These are phyloP conservation scores for Beauveria australis DNA, from an alignment of 2,329 filamentous ascomycete genomes.

Conservation along the genomic window DNA sequence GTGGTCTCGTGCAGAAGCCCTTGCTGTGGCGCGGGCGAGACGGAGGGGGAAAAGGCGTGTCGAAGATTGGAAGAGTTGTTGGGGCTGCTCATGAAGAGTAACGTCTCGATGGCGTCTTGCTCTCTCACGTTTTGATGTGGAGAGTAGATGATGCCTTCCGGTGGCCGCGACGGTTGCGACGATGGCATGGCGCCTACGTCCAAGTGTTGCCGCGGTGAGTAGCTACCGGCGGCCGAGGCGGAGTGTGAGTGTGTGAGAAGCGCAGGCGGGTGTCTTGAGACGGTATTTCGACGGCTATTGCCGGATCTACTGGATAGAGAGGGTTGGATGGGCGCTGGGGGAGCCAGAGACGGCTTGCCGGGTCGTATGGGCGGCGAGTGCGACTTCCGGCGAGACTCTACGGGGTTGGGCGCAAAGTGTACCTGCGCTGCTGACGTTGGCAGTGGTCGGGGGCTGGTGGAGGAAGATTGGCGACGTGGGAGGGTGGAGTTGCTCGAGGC, in stretches of 20 bases:
- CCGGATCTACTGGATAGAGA: conserved; percentile 33
- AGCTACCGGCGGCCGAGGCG: conserved; percentile 31
- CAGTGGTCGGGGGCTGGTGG: conserved; percentile 42
- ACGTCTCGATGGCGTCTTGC: conserved; percentile 71
- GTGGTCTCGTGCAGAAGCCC: conserved; percentile 13
- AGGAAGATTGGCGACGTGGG: conserved; percentile 42
- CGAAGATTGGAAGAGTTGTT: conserved; percentile 60
- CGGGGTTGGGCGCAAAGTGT: conserved; percentile 15
- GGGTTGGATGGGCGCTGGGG: conserved; percentile 47
- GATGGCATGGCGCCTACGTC: conserved; percentile 28
- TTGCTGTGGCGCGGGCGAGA: conserved; percentile 25
- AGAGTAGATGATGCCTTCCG: conserved; percentile 54
- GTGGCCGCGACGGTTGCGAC: conserved; percentile 27
- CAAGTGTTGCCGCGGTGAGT: conserved; percentile 30
- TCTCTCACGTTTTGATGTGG: conserved; percentile 60
- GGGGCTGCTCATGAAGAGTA: conserved; percentile 75
- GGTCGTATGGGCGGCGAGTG: conserved; percentile 29
- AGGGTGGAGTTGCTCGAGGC: conserved; percentile 50
- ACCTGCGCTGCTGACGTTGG: conserved; percentile 26
- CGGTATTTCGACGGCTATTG: conserved; percentile 43
- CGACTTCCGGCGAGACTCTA: conserved; percentile 20
- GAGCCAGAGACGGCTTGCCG: conserved; percentile 36
- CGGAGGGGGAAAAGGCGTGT: conserved; percentile 40
- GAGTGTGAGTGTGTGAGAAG: conserved; percentile 42
- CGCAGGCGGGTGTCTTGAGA: conserved; percentile 39